A percentile compares a stretch with the other conserved stretches of the same genome.
Evolutionary conservation across 176 grass and related monocot genomes (phyloP).

Genomic region (Aechmea fasciata): DNA sequence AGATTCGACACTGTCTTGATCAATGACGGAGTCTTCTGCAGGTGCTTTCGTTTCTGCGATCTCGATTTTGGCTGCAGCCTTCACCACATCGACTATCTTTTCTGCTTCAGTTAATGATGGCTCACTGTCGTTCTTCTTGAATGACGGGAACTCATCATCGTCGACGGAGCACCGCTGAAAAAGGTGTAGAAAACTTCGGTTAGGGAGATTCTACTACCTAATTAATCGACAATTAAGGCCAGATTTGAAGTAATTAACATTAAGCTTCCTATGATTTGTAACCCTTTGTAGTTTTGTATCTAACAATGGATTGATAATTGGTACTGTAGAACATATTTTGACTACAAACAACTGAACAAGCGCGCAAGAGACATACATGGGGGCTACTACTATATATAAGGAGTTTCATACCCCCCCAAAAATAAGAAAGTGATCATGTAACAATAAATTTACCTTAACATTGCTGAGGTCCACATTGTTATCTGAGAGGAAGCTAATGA

Average conservation of each 20-base stretch:
- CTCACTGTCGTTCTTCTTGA: slow-evolving; percentile 22
- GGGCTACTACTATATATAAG: too few species aligned
- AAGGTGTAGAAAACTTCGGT: neutral
- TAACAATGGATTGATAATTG: too few species aligned
- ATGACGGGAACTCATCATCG: slow-evolving; percentile 52
- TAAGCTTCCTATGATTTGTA: too few species aligned
- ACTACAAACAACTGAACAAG: neutral
- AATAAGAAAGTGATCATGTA: neutral
- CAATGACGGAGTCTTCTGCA: slow-evolving; percentile 21
- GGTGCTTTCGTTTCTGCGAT: slow-evolving; percentile 7
- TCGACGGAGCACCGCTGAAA: slow-evolving; percentile 67
- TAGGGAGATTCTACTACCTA: neutral
- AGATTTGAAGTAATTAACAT: too few species aligned
- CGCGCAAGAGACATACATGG: too few species aligned
- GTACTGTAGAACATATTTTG: neutral
- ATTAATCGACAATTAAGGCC: neutral
- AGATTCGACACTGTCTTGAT: neutral
- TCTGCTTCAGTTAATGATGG: slow-evolving; percentile 2
- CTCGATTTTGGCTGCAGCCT: slow-evolving; percentile 5
- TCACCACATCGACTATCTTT: slow-evolving; percentile 1
- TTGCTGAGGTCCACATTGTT: slow-evolving; percentile 72
- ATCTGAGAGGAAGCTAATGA: slow-evolving; percentile 79
- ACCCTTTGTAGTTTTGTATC: too few species aligned
- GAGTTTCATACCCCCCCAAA: slow-evolving; percentile 4
- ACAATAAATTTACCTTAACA: slow-evolving; percentile 60